Evolutionary conservation across 2,329 filamentous ascomycete genomes (phyloP).

Genomic region (Aspergillus phoenicis): DNA sequence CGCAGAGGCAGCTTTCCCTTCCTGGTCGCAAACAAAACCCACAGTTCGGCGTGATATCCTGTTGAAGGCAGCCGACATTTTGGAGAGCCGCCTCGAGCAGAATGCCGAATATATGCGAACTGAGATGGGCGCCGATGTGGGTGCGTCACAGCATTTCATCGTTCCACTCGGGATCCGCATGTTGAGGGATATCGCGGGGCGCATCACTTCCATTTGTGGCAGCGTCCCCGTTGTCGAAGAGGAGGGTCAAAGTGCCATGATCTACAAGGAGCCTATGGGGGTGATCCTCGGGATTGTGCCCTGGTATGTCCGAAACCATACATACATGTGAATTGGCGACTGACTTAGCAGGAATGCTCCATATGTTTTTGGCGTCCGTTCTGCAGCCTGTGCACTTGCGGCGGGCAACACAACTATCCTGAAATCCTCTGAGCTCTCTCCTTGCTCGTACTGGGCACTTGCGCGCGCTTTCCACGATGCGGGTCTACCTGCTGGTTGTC

Average conservation of each 20-base stretch:
- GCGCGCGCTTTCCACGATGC: conserved; percentile 67
- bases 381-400: conserved; percentile 64
- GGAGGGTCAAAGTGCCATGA: conserved; percentile 61
- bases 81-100: conserved; percentile 49
- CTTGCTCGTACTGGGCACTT: conserved; percentile 64
- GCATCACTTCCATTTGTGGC: conserved; percentile 51
- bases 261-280: conserved; percentile 74
- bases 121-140: conserved; percentile 55
- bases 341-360: conserved; percentile 53
- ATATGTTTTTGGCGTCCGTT: conserved; percentile 51
- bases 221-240: conserved; percentile 52
- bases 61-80: conserved; percentile 67
- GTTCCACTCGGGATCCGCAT: conserved; percentile 38
- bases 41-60: conserved; percentile 68
- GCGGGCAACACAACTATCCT: conserved; percentile 73
- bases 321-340: neutral
- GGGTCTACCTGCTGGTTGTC: conserved; percentile 70
- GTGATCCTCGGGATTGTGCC: conserved; percentile 77
- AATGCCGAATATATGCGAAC: conserved; percentile 59
- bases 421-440: conserved; percentile 69
- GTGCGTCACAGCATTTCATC: conserved; percentile 34
- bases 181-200: conserved; percentile 54
- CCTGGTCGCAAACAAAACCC: conserved; percentile 67
- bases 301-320: conserved; percentile 58
- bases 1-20: conserved; percentile 64